Evolutionary conservation across 345 rosid genomes (phyloP).

Genomic region (Aquilaria yunnanensis): DNA sequence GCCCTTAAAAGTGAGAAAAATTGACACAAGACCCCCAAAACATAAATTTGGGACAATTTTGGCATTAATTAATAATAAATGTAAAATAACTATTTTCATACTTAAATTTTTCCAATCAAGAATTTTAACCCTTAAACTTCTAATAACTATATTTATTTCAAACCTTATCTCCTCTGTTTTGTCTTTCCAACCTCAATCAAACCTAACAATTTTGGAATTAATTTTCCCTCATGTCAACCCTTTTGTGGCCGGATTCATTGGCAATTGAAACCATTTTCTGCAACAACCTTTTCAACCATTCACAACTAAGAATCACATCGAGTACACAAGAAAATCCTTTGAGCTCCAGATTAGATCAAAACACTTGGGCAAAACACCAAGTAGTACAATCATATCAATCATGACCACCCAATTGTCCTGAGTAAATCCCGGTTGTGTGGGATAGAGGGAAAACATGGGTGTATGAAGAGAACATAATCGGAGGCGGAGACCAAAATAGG

Average conservation of each 20-base stretch:
- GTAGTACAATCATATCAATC: slow-evolving; percentile 61
- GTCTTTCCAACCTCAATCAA: neutral
- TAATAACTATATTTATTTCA: too few species aligned
- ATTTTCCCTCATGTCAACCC: slow-evolving; percentile 70
- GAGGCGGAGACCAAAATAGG: slow-evolving; percentile 46
- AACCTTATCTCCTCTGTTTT: too few species aligned
- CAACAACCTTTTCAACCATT: slow-evolving; percentile 60
- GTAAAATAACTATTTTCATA: too few species aligned
- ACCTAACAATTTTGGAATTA: slow-evolving; percentile 53
- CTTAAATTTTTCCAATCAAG: too few species aligned
- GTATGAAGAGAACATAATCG: slow-evolving; percentile 50
- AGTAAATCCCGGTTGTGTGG: slow-evolving; percentile 58
- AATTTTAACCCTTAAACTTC: too few species aligned
- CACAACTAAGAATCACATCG: slow-evolving; percentile 45
- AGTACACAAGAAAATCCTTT: slow-evolving; percentile 26
- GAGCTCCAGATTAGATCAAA: slow-evolving; percentile 32
- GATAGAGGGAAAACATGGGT: slow-evolving; percentile 38
- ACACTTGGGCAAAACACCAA: slow-evolving; percentile 64
- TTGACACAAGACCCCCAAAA: too few species aligned
- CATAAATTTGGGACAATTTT: too few species aligned
- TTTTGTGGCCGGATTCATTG: slow-evolving; percentile 69
- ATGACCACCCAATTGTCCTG: slow-evolving; percentile 36
- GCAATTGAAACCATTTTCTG: slow-evolving; percentile 58
- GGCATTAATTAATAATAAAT: too few species aligned
- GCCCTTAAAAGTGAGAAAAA: too few species aligned